Percentiles rank a stretch among this genome's conserved stretches.
Evolutionary conservation across 768 basidiomycete species (phyloP).

Genomic region (Serendipita vermifera): DNA sequence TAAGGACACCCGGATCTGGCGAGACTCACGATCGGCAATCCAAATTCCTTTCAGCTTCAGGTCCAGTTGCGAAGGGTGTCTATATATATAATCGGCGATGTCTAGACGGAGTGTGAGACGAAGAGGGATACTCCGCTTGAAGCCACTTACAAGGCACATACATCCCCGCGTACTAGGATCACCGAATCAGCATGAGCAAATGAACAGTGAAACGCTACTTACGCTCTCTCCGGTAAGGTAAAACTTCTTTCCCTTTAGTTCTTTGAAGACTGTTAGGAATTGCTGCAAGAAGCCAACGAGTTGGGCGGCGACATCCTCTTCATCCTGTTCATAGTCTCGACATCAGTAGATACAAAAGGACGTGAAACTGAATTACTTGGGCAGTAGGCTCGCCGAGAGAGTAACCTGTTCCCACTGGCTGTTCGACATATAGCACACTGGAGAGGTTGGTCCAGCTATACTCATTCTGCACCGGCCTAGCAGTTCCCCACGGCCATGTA

Average conservation of each 20-base stretch:
- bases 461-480: constrained; percentile 48
- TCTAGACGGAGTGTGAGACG: constrained; percentile 29
- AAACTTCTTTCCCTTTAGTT: constrained; percentile 58
- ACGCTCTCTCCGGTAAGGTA: constrained; percentile 67
- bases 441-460: constrained; percentile 72
- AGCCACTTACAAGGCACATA: constrained; percentile 43
- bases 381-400: constrained; percentile 57
- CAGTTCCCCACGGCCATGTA: constrained; percentile 50
- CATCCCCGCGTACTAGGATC: constrained; percentile 62
- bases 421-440: constrained; percentile 61
- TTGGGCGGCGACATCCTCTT: constrained; percentile 45
- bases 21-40: constrained; percentile 52
- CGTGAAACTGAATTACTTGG: constrained; percentile 17
- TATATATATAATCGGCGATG: constrained; percentile 62
- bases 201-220: constrained; percentile 25
- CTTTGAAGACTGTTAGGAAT: constrained; percentile 60
- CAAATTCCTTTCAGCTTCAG: constrained; percentile 51
- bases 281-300: constrained; percentile 54
- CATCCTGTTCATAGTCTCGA: constrained; percentile 24
- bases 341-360: background rate
- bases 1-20: background rate
- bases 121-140: background rate
- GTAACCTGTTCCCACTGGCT: constrained; percentile 69
- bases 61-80: constrained; percentile 38
- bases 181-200: too few relatives aligned